Percentiles rank a stretch among this genome's conserved stretches.
Evolutionary conservation across 495 filamentous ascomycete species (phyloP).

Genomic region (Pseudomonodictys pantanalensis): DNA sequence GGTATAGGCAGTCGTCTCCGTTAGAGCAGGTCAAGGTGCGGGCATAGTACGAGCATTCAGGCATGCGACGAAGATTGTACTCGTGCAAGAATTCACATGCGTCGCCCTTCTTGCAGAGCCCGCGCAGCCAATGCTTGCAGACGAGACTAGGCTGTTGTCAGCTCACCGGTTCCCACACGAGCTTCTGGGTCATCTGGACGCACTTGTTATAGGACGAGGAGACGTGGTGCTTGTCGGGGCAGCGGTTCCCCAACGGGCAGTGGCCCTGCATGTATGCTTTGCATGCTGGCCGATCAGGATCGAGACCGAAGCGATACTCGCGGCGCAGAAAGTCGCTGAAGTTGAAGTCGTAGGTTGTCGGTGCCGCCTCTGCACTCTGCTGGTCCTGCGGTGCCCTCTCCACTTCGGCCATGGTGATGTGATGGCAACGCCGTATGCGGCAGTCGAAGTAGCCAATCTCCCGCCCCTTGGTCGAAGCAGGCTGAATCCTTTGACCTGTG

Average conservation of each 20-base stretch:
- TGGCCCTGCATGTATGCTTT: conserved; percentile 74
- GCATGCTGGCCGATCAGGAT: conserved; percentile 70
- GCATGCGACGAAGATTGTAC: conserved; percentile 97
- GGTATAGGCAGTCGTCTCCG: conserved; percentile 93
- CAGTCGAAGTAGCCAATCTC: too few species aligned
- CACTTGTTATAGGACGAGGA: conserved; percentile 40
- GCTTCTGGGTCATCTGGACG: conserved; percentile 11
- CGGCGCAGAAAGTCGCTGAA: conserved; percentile 44
- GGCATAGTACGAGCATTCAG: conserved; percentile 76
- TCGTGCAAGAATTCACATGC: conserved; percentile 96
- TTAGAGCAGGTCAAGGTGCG: conserved; percentile 91
- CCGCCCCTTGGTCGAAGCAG: too few species aligned
- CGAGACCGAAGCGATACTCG: conserved; percentile 71
- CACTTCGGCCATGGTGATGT: conserved; percentile 11
- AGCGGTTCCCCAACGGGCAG: conserved; percentile 73
- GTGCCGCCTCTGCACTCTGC: conserved; percentile 30
- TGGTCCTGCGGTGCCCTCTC: conserved; percentile 25
- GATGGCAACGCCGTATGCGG: conserved; percentile 9
- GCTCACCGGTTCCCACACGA: not conserved
- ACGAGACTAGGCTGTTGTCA: conserved; percentile 58
- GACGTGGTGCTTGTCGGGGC: conserved; percentile 56
- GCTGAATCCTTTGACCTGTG: too few species aligned
- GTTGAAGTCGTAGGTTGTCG: conserved; percentile 37
- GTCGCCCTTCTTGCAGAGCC: conserved; percentile 94
- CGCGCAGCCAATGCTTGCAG: conserved; percentile 98